phyloP scores from a whole-genome alignment of 75 land plant species.

The Cunninghamia lanceolata region DNA sequence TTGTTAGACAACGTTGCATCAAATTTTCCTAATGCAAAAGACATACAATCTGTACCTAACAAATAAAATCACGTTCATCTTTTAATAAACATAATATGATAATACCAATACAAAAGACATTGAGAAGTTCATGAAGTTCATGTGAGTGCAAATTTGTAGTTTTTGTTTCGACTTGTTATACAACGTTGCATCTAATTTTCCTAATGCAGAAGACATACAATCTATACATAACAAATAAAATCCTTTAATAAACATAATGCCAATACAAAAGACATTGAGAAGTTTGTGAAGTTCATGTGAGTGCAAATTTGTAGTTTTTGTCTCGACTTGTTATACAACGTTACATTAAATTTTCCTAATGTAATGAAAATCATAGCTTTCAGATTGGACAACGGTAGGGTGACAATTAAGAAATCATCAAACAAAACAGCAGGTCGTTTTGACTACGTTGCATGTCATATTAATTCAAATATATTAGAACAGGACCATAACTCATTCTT shows the following conservation, averaged over 20 bases:
- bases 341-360: not conserved
- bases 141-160: too few relatives aligned
- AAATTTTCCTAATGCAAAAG: too few relatives aligned
- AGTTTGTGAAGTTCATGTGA: too few relatives aligned
- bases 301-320: too few relatives aligned
- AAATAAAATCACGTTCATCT: not conserved
- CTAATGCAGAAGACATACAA: too few relatives aligned
- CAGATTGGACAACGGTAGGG: constrained; percentile 27
- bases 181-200: too few relatives aligned
- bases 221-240: too few relatives aligned
- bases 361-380: constrained; percentile 18
- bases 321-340: not conserved
- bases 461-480: constrained; percentile 31
- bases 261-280: not conserved
- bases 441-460: constrained; percentile 48
- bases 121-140: too few relatives aligned
- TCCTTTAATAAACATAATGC: not conserved
- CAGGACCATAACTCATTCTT: constrained; percentile 38
- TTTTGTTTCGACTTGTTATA: too few relatives aligned
- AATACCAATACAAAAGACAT: not conserved
- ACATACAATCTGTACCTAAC: too few relatives aligned
- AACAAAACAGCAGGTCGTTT: constrained; percentile 27
- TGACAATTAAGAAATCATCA: constrained; percentile 23
- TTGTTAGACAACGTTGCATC: too few relatives aligned
- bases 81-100: not conserved